Base-by-base conservation (phyloP, 768 basidiomycete species). In the Lentinus brumalis region DNA sequence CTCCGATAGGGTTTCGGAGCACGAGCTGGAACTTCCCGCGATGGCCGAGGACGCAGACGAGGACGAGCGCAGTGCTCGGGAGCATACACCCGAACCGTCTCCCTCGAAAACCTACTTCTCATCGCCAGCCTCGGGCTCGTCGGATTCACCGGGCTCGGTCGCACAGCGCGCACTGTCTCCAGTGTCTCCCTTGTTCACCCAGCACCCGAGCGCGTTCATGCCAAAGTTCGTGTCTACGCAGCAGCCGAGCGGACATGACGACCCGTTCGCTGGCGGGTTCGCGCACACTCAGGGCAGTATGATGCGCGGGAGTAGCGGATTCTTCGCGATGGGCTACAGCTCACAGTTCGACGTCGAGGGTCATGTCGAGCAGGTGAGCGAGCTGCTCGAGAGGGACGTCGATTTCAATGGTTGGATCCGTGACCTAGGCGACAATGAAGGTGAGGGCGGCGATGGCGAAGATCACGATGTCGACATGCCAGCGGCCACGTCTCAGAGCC, bases 341-440 rank as follows among this genome's bases (percentile, higher is more conserved):
- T 86, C 86, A 4, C 86, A 86, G 62, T 81, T 83, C 57, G 82
- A 85, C 59, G 75, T 86, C 2, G 82, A 85, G 65, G 77, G 75
- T n/a, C 77, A 80, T 62, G 79, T 84, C 16, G 81, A 82, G 50
- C 70, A 77, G 63, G 85, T 85, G 5, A 80, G 76, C 50, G 83
- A 81, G 68, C 67, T 86, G 62, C 71, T 87, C 61, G 83, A 84
- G 68, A 77, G 78, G 62, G 87, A 87, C 60, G 78, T 86, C 4
- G 85, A 86, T 62, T 84, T 80, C 62, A 78, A 76, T 40, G 80
- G 77, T 8, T 86, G 83, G 84, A 64, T 83, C 66, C 77, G 70
- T 45, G 79, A 82, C 64, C 64, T 75, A 35, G 75, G 73, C 47
- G 69, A 70, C n/a, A n/a, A n/a, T 44, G 70, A 73, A 11, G 77